phyloP scores from a whole-genome alignment of 345 rosid genomes.

The Euphorbia peplus region DNA sequence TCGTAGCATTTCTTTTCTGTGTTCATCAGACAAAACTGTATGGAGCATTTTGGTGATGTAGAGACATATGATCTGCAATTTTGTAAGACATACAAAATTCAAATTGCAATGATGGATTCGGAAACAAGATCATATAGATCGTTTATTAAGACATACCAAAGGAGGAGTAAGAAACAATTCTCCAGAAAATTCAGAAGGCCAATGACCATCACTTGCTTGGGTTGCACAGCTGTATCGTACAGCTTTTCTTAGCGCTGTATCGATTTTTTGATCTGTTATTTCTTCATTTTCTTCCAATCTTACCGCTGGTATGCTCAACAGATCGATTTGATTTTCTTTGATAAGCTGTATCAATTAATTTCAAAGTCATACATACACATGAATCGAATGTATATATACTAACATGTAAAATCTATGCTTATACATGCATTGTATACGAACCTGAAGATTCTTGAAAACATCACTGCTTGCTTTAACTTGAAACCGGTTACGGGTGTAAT shows the following conservation, averaged over 20 bases:
- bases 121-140: too few relatives aligned
- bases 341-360: slow-evolving; percentile 16
- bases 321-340: slow-evolving; percentile 13
- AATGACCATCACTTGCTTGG: slow-evolving; percentile 23
- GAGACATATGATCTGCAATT: slow-evolving; percentile 55
- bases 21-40: slow-evolving; percentile 42
- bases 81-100: background rate
- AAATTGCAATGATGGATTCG: too few relatives aligned
- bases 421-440: too few relatives aligned
- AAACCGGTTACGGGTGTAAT: slow-evolving; percentile 1
- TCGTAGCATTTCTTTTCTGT: slow-evolving; percentile 51
- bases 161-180: slow-evolving; percentile 7
- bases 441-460: slow-evolving; percentile 18
- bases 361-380: background rate
- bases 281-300: slow-evolving; percentile 10
- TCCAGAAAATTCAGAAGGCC: slow-evolving; percentile 23
- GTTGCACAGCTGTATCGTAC: slow-evolving; percentile 7
- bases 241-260: slow-evolving; percentile 7
- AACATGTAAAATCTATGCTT: background rate
- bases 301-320: background rate
- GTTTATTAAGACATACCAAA: background rate
- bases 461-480: slow-evolving; percentile 10
- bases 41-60: slow-evolving; percentile 46
- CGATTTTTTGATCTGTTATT: background rate
- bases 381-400: background rate